phyloP scores from a whole-genome alignment of 495 filamentous ascomycete genomes.

The Daldinia loculata region DNA sequence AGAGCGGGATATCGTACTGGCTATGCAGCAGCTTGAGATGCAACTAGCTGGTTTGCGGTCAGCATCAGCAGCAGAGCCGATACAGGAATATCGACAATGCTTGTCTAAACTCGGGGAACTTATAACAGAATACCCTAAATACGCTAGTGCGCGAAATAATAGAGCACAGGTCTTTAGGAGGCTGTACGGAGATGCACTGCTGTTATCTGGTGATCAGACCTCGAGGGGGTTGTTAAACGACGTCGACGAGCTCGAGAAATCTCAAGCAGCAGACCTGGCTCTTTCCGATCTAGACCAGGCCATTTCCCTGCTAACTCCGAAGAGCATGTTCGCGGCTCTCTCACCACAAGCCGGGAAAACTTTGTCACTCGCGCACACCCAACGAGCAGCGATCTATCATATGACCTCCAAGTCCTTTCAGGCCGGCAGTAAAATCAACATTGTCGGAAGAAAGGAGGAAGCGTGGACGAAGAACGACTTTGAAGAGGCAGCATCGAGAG shows the following conservation, averaged over 20 bases:
- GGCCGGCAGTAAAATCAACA: constrained; percentile 25
- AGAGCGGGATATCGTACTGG: constrained; percentile 59
- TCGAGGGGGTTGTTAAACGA: constrained; percentile 45
- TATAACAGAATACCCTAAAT: constrained; percentile 66
- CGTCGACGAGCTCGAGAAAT: constrained; percentile 42
- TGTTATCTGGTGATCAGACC: constrained; percentile 43
- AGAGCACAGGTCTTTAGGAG: constrained; percentile 75
- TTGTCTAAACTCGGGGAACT: constrained; percentile 61
- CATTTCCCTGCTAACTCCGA: constrained; percentile 71
- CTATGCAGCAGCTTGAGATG: constrained; percentile 59
- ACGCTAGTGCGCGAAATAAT: constrained; percentile 80
- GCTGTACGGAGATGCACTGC: constrained; percentile 60
- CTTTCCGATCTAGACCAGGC: constrained; percentile 71
- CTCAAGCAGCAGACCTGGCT: constrained; percentile 50
- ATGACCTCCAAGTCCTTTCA: constrained; percentile 64
- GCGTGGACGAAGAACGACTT: constrained; percentile 62
- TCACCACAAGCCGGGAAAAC: constrained; percentile 68
- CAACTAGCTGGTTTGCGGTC: constrained; percentile 53
- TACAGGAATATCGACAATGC: constrained; percentile 51
- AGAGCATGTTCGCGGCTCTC: constrained; percentile 57
- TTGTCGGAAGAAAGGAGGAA: constrained; percentile 49
- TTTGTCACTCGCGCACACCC: constrained; percentile 76
- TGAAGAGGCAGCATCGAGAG: constrained; percentile 75
- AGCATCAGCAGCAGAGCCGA: constrained; percentile 36
- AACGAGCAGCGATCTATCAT: constrained; percentile 76